Percentiles rank a stretch among this genome's conserved stretches.
Evolutionary conservation across 352 stramenopile species (phyloP).

Genomic region (Phytopythium sindhum): DNA sequence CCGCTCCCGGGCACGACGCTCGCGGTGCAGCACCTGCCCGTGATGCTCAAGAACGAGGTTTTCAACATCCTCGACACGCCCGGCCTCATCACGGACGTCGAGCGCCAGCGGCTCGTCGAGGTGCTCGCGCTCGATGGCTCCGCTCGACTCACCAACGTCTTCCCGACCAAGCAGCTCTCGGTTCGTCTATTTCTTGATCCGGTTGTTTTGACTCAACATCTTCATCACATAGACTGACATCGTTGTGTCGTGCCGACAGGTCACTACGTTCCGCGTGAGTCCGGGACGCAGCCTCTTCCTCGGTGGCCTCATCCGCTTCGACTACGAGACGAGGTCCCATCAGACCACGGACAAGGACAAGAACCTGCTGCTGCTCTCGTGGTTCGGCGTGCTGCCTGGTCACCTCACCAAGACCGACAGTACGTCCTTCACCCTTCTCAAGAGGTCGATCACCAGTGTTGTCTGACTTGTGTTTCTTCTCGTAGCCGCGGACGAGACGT

Average conservation of each 20-base stretch:
- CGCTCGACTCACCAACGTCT: conserved; percentile 68
- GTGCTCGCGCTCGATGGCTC: conserved; percentile 64
- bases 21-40: conserved; percentile 72
- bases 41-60: conserved; percentile 76
- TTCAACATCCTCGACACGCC: conserved; percentile 84
- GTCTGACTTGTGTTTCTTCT: background rate
- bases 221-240: too few species aligned
- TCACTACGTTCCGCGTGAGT: conserved; percentile 65
- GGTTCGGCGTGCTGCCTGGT: conserved; percentile 81
- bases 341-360: conserved; percentile 37
- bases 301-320: conserved; percentile 66
- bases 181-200: conserved; percentile 16
- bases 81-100: conserved; percentile 71
- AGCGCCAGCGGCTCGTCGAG: conserved; percentile 78
- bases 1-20: conserved; percentile 89
- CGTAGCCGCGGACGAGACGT: conserved; percentile 68
- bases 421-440: conserved; percentile 27
- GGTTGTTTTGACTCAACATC: too few species aligned
- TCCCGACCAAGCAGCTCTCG: conserved; percentile 70
- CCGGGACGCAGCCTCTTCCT: conserved; percentile 76
- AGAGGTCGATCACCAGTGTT: background rate
- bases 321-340: conserved; percentile 47
- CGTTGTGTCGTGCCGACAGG: conserved; percentile 22
- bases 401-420: conserved; percentile 78
- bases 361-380: conserved; percentile 71